Percentiles rank a stretch among this genome's conserved stretches.
Conservation (phyloP, 2,329 filamentous ascomycete genomes). For the Fusarium sambucinum region DNA sequence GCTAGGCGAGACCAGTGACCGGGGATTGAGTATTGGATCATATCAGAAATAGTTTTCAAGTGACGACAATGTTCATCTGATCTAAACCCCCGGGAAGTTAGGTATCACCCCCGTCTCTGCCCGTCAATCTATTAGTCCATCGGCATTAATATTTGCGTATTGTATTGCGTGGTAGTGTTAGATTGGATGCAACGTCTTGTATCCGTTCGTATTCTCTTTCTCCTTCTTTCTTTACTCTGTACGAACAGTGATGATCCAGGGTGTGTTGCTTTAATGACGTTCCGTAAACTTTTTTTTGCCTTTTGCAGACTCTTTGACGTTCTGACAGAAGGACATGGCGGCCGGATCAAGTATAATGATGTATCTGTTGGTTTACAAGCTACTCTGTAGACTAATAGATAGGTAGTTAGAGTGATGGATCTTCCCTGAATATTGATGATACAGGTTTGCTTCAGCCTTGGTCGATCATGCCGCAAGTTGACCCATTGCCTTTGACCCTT, state of each 20-base stretch:
- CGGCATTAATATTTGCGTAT: constrained; percentile 6
- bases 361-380: background rate
- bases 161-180: constrained; percentile 9
- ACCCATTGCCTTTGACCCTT: constrained; percentile 32
- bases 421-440: background rate
- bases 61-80: constrained; percentile 10
- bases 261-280: constrained; percentile 23
- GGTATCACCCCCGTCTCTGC: constrained; percentile 28
- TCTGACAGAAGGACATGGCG: background rate
- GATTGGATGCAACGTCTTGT: constrained; percentile 4
- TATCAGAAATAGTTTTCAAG: constrained; percentile 25
- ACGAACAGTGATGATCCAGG: background rate
- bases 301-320: constrained; percentile 8
- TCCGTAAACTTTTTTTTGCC: constrained; percentile 16
- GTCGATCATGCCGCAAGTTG: constrained; percentile 8
- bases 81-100: constrained; percentile 32
- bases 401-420: background rate
- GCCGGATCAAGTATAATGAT: background rate
- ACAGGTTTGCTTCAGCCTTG: background rate
- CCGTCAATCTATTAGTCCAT: constrained; percentile 21
- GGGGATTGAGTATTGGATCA: constrained; percentile 19
- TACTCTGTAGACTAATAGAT: too few species aligned
- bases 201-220: background rate
- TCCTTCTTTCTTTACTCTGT: constrained; percentile 17
- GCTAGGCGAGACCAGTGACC: constrained; percentile 41